phyloP scores from a whole-genome alignment of 169 alveolate genomes.

The Cryptosporidium sp. region DNA sequence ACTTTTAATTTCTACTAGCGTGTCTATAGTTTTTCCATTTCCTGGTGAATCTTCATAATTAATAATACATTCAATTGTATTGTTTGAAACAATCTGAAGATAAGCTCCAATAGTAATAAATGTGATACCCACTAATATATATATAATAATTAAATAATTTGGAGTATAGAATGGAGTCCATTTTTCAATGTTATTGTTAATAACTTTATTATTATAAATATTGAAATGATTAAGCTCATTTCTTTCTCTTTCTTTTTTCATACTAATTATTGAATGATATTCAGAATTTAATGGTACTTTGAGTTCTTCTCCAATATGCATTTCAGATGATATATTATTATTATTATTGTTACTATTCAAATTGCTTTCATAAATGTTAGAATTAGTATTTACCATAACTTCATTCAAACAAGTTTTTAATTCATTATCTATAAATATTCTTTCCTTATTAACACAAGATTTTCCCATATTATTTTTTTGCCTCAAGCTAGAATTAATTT shows the following conservation, averaged over 20 bases:
- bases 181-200: slow-evolving; percentile 1
- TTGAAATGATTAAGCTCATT: not conserved
- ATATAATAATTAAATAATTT: slow-evolving; percentile 21
- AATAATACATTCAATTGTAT: slow-evolving; percentile 43
- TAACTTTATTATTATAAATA: not conserved
- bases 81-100: slow-evolving; percentile 9
- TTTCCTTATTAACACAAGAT: not conserved
- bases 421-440: not conserved
- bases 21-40: slow-evolving; percentile 3
- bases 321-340: not conserved
- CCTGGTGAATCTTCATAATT: slow-evolving; percentile 67
- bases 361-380: not conserved
- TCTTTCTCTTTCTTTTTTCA: slow-evolving; percentile 11
- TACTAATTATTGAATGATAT: not conserved
- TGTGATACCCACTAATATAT: slow-evolving; percentile 10
- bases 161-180: slow-evolving; percentile 63
- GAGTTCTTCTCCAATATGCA: not conserved
- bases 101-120: slow-evolving; percentile 30
- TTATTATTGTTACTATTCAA: not conserved
- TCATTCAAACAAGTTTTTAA: not conserved
- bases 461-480: not conserved
- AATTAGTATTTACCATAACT: not conserved
- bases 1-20: slow-evolving; percentile 24
- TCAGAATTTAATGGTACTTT: not conserved
- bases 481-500: not conserved